Evolutionary conservation across 345 rosid genomes (phyloP).

Genomic region (Heritiera littoralis): DNA sequence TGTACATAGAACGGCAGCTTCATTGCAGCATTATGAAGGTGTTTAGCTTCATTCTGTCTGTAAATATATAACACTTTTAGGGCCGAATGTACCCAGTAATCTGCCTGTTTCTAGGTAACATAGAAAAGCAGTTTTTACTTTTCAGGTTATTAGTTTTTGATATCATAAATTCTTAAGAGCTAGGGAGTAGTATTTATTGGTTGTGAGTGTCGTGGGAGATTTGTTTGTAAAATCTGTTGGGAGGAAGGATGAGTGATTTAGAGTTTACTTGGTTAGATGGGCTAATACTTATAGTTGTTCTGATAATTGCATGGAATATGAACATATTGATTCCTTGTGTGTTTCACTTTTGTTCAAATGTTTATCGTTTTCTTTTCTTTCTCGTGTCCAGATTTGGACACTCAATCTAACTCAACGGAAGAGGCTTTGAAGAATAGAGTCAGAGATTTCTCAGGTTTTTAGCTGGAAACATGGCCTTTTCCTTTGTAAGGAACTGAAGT

Average conservation of each 20-base stretch:
- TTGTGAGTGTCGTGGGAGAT: neutral
- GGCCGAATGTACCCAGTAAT: neutral
- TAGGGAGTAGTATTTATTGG: slow-evolving; percentile 6
- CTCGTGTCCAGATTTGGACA: neutral
- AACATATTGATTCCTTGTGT: slow-evolving; percentile 9
- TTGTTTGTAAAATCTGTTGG: neutral
- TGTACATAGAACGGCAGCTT: slow-evolving; percentile 27
- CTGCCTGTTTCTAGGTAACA: neutral
- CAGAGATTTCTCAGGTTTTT: neutral
- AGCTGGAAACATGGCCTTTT: neutral
- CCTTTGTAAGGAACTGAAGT: neutral
- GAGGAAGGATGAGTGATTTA: neutral
- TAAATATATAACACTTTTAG: slow-evolving; percentile 24
- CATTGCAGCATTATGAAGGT: slow-evolving; percentile 19
- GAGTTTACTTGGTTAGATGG: neutral
- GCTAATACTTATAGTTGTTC: neutral
- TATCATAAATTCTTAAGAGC: slow-evolving; percentile 1
- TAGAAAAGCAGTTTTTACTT: neutral
- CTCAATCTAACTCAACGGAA: neutral
- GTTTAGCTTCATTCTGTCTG: slow-evolving; percentile 17
- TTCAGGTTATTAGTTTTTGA: neutral
- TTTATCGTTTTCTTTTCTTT: too few relatives aligned
- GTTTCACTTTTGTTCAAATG: neutral
- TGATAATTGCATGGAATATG: neutral
- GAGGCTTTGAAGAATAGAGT: neutral